Percentiles rank a stretch among this genome's conserved stretches.
Evolutionary conservation across 2,329 filamentous ascomycete genomes (phyloP).

Genomic region (Fusarium sp.): DNA sequence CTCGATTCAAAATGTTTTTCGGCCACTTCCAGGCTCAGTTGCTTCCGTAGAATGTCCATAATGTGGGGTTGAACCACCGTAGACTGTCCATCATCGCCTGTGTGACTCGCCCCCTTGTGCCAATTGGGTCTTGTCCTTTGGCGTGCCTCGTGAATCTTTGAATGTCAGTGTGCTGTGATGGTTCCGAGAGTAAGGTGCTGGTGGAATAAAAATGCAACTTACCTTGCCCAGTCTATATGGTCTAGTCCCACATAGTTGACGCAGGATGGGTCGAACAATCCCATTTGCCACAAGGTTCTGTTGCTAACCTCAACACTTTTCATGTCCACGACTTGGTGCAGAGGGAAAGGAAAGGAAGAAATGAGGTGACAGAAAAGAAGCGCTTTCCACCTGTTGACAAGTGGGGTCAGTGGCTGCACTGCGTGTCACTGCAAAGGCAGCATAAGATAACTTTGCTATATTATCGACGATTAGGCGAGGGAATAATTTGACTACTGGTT

Average conservation of each 20-base stretch:
- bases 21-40: slow-evolving; percentile 22
- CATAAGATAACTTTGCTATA: not conserved
- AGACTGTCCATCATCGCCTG: slow-evolving; percentile 22
- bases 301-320: not conserved
- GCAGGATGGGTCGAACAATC: not conserved
- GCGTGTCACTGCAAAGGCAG: not conserved
- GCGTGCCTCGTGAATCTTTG: slow-evolving; percentile 6
- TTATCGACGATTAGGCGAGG: not conserved
- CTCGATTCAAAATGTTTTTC: not conserved
- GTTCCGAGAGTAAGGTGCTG: not conserved
- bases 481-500: too few species aligned
- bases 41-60: slow-evolving; percentile 1
- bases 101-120: not conserved
- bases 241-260: not conserved
- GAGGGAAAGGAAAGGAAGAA: not conserved
- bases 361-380: not conserved
- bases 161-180: not conserved
- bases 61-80: not conserved
- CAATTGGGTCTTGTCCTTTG: not conserved
- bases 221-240: not conserved
- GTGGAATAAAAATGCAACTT: not conserved
- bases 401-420: not conserved
- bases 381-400: not conserved
- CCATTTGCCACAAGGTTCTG: not conserved
- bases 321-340: too few species aligned